These are phyloP conservation scores for Aureobasidium sp. DNA, from an alignment of 2,329 filamentous ascomycete genomes.

Conservation along the genomic window DNA sequence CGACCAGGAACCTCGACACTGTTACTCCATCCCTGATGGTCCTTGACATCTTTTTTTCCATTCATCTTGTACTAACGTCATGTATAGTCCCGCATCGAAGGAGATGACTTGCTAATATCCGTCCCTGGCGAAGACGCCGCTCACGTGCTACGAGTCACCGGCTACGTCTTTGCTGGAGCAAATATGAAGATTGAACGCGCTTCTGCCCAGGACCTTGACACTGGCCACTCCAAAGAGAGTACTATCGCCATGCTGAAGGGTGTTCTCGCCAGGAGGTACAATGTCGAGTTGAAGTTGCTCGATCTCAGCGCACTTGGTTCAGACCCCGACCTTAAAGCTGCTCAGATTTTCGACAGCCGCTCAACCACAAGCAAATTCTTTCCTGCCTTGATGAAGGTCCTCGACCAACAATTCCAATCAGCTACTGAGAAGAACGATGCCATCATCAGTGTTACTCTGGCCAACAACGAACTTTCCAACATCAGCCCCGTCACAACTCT, in stretches of 20 bases:
- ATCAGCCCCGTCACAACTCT: constrained; percentile 67
- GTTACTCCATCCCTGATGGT: constrained; percentile 10
- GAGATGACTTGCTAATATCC: constrained; percentile 31
- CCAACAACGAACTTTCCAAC: constrained; percentile 69
- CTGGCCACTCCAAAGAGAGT: constrained; percentile 45
- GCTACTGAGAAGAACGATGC: constrained; percentile 65
- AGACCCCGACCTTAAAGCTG: constrained; percentile 63
- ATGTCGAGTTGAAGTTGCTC: constrained; percentile 63
- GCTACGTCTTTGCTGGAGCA: constrained; percentile 34
- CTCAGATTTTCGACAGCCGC: constrained; percentile 67
- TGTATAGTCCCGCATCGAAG: constrained; percentile 28
- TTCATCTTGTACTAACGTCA: constrained; percentile 21
- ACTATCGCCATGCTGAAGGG: constrained; percentile 53
- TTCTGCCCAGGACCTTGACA: constrained; percentile 18
- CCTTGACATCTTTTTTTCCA: constrained; percentile 12
- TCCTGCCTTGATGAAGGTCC: constrained; percentile 81
- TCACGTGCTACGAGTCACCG: constrained; percentile 33
- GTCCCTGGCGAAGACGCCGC: constrained; percentile 31
- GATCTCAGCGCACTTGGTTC: constrained; percentile 71
- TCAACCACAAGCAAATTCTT: constrained; percentile 80
- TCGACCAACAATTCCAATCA: constrained; percentile 68
- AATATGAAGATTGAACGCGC: constrained; percentile 32
- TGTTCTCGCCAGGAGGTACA: constrained; percentile 70
- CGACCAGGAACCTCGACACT: constrained; percentile 23
- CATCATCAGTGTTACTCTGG: constrained; percentile 74